These are phyloP conservation scores for Fomitiporia mediterranea DNA, from an alignment of 1,284 basidiomycete genomes.

Conservation along the genomic window DNA sequence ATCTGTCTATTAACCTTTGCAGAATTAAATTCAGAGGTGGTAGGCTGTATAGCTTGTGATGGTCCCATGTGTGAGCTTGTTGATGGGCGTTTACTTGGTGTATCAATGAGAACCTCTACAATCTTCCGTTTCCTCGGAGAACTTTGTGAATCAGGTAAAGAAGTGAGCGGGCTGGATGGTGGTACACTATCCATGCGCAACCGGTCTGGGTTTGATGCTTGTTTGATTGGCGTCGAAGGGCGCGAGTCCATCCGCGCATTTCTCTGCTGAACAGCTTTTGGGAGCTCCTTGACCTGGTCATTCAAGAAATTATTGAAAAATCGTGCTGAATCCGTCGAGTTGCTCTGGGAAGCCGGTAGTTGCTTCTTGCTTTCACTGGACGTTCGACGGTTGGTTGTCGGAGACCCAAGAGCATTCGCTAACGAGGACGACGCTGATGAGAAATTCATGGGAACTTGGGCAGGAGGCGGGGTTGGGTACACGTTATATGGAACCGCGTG, in stretches of 20 bases:
- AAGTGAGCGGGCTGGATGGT: not conserved
- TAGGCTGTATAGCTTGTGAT: too few relatives aligned
- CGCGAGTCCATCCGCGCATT: not conserved
- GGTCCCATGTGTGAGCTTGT: conserved; percentile 4
- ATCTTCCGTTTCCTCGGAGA: conserved; percentile 18
- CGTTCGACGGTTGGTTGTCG: conserved; percentile 23
- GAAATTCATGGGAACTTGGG: conserved; percentile 43
- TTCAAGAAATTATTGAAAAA: conserved; percentile 63
- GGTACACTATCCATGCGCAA: conserved; percentile 1
- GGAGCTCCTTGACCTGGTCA: conserved; percentile 35
- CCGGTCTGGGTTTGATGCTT: conserved; percentile 21
- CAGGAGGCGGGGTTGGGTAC: conserved; percentile 66
- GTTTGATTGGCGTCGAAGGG: conserved; percentile 9
- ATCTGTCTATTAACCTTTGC: too few relatives aligned
- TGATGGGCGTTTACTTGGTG: conserved; percentile 8
- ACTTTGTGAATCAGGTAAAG: conserved; percentile 1
- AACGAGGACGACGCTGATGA: conserved; percentile 65
- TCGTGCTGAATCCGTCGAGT: conserved; percentile 51
- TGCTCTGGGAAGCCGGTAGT: conserved; percentile 28
- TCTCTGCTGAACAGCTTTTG: conserved; percentile 8
- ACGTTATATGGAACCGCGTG: conserved; percentile 50
- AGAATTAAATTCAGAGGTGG: not conserved
- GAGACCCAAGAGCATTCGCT: conserved; percentile 59
- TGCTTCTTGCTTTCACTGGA: not conserved
- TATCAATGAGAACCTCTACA: conserved; percentile 15